Percentiles rank a stretch among this genome's conserved stretches.
These are phyloP conservation scores for Entophlyctis luteolus DNA, from an alignment of 192 early-diverging fungal genomes.

Conservation along the genomic window DNA sequence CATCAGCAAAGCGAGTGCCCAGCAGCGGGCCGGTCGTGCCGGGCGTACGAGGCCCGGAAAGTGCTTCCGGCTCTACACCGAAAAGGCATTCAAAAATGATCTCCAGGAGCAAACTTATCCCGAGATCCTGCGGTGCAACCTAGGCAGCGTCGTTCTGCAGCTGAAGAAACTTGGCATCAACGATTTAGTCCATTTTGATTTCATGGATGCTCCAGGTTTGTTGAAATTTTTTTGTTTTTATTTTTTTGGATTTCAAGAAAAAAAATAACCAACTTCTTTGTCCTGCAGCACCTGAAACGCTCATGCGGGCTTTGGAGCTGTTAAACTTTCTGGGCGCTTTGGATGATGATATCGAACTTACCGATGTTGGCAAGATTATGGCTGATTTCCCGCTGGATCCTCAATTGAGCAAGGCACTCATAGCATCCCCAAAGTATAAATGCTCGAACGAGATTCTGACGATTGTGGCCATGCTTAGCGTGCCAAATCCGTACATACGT, in stretches of 20 bases:
- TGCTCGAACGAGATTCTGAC: slow-evolving; percentile 94
- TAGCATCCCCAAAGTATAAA: slow-evolving; percentile 73
- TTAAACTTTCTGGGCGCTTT: slow-evolving; percentile 92
- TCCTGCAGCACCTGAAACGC: slow-evolving; percentile 79
- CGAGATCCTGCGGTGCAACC: slow-evolving; percentile 94
- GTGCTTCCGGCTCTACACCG: slow-evolving; percentile 96
- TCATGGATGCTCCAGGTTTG: slow-evolving; percentile 91
- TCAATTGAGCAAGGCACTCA: slow-evolving; percentile 89
- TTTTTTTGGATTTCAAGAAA: slow-evolving; percentile 2
- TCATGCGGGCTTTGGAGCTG: slow-evolving; percentile 96
- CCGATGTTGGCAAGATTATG: slow-evolving; percentile 76
- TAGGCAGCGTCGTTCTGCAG: slow-evolving; percentile 94
- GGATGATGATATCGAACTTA: slow-evolving; percentile 93
- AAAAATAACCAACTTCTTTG: background rate
- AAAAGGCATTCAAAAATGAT: slow-evolving; percentile 89
- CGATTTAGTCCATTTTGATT: slow-evolving; percentile 97
- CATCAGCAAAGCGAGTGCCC: slow-evolving; percentile 90
- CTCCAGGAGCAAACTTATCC: slow-evolving; percentile 97
- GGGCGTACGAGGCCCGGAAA: slow-evolving; percentile 97
- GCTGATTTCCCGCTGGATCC: slow-evolving; percentile 97
- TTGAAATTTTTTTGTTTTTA: slow-evolving; percentile 5
- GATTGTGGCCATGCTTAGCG: slow-evolving; percentile 87
- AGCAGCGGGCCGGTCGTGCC: slow-evolving; percentile 97
- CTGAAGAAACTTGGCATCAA: slow-evolving; percentile 96
- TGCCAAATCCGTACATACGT: slow-evolving; percentile 88